Evolutionary conservation across 2,329 filamentous ascomycete genomes (phyloP).

Genomic region (Penicillium sp.): DNA sequence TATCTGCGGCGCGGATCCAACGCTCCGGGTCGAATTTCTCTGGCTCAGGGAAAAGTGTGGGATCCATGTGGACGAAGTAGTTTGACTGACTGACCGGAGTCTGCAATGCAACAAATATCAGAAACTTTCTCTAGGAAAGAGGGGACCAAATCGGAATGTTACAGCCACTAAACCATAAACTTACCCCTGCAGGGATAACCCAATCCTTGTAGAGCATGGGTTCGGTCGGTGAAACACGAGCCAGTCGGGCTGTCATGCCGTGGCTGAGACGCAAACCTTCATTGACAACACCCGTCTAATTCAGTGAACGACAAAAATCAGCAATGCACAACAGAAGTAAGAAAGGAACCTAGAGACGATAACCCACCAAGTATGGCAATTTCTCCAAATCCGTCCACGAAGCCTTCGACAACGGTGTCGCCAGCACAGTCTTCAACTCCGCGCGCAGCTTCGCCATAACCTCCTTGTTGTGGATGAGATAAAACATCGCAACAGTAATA

Average conservation of each 20-base stretch:
- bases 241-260: slow-evolving; percentile 22
- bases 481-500: slow-evolving; percentile 32
- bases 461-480: slow-evolving; percentile 25
- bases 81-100: slow-evolving; percentile 26
- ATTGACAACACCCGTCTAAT: slow-evolving; percentile 23
- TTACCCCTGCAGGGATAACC: slow-evolving; percentile 23
- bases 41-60: slow-evolving; percentile 19
- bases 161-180: background rate
- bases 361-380: slow-evolving; percentile 39
- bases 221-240: slow-evolving; percentile 18
- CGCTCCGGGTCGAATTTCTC: slow-evolving; percentile 21
- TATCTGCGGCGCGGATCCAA: slow-evolving; percentile 16
- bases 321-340: background rate
- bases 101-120: background rate
- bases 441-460: slow-evolving; percentile 22
- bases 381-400: slow-evolving; percentile 35
- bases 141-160: too few species aligned
- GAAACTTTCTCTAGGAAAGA: background rate
- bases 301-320: background rate
- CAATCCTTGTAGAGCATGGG: slow-evolving; percentile 19
- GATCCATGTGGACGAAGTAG: slow-evolving; percentile 27
- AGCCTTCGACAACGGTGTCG: slow-evolving; percentile 22
- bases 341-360: background rate
- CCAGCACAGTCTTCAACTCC: slow-evolving; percentile 31
- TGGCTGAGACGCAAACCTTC: slow-evolving; percentile 23